Evolutionary conservation across 768 basidiomycete genomes (phyloP).

Genomic region (Phanerodontia chrysosporium): DNA sequence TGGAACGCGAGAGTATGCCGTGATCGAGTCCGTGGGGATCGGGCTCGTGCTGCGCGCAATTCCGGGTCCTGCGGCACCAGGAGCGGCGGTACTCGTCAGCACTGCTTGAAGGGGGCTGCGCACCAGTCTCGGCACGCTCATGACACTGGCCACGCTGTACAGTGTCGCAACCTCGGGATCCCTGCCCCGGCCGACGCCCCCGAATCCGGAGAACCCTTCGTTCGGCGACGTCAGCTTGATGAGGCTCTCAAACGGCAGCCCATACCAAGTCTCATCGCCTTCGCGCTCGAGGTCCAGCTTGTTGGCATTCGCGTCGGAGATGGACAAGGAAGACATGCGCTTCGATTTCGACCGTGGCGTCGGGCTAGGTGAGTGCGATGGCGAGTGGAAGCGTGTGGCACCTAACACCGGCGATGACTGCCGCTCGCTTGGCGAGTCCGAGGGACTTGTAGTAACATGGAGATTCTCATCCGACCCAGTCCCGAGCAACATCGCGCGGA

Average conservation of each 20-base stretch:
- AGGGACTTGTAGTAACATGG: conserved; percentile 3
- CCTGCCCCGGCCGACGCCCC: conserved; percentile 36
- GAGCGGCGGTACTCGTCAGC: conserved; percentile 23
- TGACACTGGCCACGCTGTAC: conserved; percentile 81
- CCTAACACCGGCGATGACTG: not conserved
- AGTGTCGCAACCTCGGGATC: conserved; percentile 83
- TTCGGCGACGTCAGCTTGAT: conserved; percentile 67
- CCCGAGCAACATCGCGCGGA: conserved; percentile 26
- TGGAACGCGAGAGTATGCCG: conserved; percentile 16
- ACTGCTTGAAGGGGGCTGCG: conserved; percentile 34
- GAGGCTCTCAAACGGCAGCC: conserved; percentile 68
- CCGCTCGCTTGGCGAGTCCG: conserved; percentile 10
- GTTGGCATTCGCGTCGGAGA: not conserved
- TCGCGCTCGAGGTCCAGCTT: conserved; percentile 15
- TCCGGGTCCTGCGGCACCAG: conserved; percentile 6
- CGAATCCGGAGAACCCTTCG: conserved; percentile 34
- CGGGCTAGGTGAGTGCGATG: conserved; percentile 12
- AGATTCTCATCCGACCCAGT: conserved; percentile 6
- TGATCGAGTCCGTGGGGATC: conserved; percentile 21
- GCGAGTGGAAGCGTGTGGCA: not conserved
- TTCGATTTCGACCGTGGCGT: conserved; percentile 5
- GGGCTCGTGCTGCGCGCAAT: conserved; percentile 26
- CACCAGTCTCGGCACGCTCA: conserved; percentile 53
- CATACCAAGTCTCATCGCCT: conserved; percentile 41
- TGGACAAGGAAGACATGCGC: conserved; percentile 16